phyloP scores from a whole-genome alignment of 2,329 filamentous ascomycete genomes.

The Penicillium sumatraense region DNA sequence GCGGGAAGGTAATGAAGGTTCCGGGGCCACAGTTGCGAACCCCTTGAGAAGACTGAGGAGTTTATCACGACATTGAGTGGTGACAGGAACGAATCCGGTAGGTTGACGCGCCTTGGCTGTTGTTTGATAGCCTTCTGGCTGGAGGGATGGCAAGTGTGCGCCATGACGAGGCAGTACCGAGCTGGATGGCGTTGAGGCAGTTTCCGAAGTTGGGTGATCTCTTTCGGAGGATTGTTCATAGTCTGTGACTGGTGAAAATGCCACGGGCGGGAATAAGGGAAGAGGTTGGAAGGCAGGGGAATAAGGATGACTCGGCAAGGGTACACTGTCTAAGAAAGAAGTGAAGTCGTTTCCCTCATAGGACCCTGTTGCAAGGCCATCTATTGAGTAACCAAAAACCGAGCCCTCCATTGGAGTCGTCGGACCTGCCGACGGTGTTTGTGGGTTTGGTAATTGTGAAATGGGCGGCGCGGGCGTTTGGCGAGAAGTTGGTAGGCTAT shows the following conservation, averaged over 20 bases:
- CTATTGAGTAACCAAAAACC: constrained; percentile 28
- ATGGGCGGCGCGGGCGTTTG: constrained; percentile 16
- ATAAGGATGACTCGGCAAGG: constrained; percentile 38
- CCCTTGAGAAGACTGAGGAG: constrained; percentile 25
- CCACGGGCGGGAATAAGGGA: constrained; percentile 35
- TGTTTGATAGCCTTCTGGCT: constrained; percentile 34
- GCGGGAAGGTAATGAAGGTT: constrained; percentile 34
- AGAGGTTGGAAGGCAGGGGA: constrained; percentile 40
- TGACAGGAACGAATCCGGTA: constrained; percentile 35
- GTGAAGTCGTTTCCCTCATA: constrained; percentile 42
- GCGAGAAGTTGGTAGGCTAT: constrained; percentile 13
- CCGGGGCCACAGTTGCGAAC: constrained; percentile 34
- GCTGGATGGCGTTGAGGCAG: constrained; percentile 29
- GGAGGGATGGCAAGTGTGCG: constrained; percentile 38
- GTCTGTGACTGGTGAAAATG: constrained; percentile 30
- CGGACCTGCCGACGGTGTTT: constrained; percentile 19
- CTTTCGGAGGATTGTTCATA: constrained; percentile 29
- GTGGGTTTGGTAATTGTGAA: constrained; percentile 12
- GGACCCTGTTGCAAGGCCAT: constrained; percentile 15
- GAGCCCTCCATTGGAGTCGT: constrained; percentile 27
- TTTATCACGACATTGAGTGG: constrained; percentile 36
- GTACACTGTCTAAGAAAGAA: constrained; percentile 40
- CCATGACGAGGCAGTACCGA: constrained; percentile 39
- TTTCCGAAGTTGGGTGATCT: constrained; percentile 15
- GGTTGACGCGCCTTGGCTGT: constrained; percentile 31